Evolutionary conservation across 306 rosid species (phyloP).

Genomic region (Trifolium fragiferum): DNA sequence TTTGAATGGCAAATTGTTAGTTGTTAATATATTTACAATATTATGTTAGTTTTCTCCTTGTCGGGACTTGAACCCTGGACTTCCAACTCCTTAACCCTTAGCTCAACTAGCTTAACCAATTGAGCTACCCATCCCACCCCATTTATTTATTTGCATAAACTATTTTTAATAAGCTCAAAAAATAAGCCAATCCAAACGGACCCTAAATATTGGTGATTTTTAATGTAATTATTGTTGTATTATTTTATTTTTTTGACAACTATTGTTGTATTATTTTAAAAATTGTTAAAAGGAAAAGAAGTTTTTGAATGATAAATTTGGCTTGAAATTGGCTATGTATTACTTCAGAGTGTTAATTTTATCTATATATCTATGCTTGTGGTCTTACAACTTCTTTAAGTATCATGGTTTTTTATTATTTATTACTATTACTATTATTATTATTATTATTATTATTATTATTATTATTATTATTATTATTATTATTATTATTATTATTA

Average conservation of each 20-base stretch:
- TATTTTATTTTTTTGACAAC: too few species aligned
- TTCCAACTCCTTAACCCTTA: too few species aligned
- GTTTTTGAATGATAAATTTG: slow-evolving; percentile 29
- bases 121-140: too few species aligned
- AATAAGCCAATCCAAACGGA: too few species aligned
- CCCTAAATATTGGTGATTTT: background rate
- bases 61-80: too few species aligned
- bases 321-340: slow-evolving; percentile 15
- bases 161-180: too few species aligned
- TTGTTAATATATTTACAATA: too few species aligned
- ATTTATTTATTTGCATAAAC: too few species aligned
- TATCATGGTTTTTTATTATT: slow-evolving; percentile 10
- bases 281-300: background rate
- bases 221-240: slow-evolving; percentile 4
- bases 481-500: background rate
- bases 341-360: slow-evolving; percentile 16
- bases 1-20: too few species aligned
- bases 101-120: too few species aligned
- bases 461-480: background rate
- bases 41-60: too few species aligned
- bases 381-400: slow-evolving; percentile 15
- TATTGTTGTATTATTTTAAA: background rate
- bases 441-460: background rate
- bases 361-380: background rate
- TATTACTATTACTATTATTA: background rate